These are phyloP conservation scores for Geosmithia putterillii DNA, from an alignment of 2,329 filamentous ascomycete species.

Conservation along the genomic window DNA sequence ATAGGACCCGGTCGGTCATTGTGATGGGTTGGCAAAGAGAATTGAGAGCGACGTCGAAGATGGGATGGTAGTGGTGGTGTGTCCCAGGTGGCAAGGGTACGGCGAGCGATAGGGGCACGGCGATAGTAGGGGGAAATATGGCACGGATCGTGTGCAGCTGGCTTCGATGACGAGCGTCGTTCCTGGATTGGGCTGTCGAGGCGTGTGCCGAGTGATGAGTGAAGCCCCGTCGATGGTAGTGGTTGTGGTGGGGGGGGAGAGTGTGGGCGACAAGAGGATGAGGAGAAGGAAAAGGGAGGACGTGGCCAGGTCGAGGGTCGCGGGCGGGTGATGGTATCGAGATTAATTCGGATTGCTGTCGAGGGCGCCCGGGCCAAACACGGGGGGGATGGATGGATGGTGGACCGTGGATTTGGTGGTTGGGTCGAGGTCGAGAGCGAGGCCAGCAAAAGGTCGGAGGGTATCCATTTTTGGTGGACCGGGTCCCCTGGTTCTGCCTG, in stretches of 20 bases:
- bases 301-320: neutral
- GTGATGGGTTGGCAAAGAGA: neutral
- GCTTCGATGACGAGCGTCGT: neutral
- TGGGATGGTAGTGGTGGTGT: neutral
- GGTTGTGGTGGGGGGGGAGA: neutral
- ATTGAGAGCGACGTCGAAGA: neutral
- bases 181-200: neutral
- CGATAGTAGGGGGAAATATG: neutral
- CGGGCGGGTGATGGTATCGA: neutral
- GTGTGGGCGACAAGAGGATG: neutral
- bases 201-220: neutral
- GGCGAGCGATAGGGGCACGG: neutral
- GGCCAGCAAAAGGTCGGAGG: neutral
- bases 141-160: too few species aligned
- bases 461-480: neutral
- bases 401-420: too few species aligned
- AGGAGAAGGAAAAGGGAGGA: neutral
- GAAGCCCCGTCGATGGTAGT: neutral
- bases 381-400: neutral
- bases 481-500: neutral
- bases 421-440: neutral
- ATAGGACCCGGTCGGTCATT: neutral
- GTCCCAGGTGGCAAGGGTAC: neutral
- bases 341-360: neutral
- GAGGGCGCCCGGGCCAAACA: neutral